Evolutionary conservation across 176 grass and related monocot genomes (phyloP).

Genomic region (Eleusine coracana): DNA sequence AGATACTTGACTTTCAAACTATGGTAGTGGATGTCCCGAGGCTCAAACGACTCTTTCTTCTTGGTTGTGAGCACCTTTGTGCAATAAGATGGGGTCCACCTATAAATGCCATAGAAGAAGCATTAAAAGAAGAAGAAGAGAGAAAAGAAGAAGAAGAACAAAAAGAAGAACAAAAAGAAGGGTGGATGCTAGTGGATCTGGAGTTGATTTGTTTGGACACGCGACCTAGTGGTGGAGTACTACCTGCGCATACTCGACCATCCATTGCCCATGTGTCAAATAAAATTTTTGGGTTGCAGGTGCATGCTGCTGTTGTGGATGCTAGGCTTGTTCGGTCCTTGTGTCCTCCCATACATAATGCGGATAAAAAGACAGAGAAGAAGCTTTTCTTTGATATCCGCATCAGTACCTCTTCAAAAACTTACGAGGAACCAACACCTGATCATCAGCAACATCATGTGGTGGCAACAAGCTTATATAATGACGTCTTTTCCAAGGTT

Average conservation of each 20-base stretch:
- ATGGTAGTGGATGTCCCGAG: neutral
- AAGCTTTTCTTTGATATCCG: neutral
- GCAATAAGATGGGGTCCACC: neutral
- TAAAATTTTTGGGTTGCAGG: neutral
- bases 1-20: conserved; percentile 14
- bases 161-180: neutral
- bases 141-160: too few species aligned
- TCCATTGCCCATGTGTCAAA: too few species aligned
- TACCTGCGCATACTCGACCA: neutral
- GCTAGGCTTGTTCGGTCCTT: neutral
- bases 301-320: neutral
- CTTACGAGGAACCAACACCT: neutral
- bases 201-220: conserved; percentile 20
- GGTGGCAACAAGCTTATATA: neutral
- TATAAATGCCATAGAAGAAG: neutral
- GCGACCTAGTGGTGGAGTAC: neutral
- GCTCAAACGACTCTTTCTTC: conserved; percentile 19
- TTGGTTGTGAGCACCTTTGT: neutral
- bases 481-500: conserved; percentile 9
- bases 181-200: neutral
- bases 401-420: neutral
- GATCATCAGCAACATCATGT: neutral
- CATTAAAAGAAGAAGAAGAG: too few species aligned
- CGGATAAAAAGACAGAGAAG: neutral
- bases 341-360: neutral